These are phyloP conservation scores for Psilocybe subaeruginosa DNA, from an alignment of 768 basidiomycete species.

Conservation along the genomic window DNA sequence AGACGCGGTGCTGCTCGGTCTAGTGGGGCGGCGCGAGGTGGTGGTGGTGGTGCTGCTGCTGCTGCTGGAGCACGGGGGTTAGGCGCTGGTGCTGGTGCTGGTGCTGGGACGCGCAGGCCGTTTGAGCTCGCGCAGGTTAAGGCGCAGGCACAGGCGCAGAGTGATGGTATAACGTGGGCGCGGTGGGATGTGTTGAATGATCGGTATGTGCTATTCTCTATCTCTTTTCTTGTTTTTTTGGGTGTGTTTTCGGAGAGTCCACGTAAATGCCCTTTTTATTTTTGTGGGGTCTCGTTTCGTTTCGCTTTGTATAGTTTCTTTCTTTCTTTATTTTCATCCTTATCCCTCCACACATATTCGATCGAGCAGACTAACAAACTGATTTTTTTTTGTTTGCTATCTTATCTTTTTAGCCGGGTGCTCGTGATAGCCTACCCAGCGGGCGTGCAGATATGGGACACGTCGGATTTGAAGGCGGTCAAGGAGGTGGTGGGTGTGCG, in stretches of 20 bases:
- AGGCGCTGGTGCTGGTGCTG: no score
- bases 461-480: slow-evolving; percentile 46
- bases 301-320: neutral
- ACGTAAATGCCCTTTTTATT: neutral
- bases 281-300: no score
- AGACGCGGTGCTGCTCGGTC: neutral
- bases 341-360: neutral
- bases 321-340: neutral
- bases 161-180: slow-evolving; percentile 46
- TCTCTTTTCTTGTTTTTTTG: no score
- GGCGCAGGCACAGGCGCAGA: neutral
- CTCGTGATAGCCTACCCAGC: neutral
- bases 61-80: no score
- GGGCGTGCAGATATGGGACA: slow-evolving; percentile 63
- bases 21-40: neutral
- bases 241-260: neutral
- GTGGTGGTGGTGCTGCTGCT: no score
- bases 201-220: slow-evolving; percentile 6
- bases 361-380: no score
- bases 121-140: neutral
- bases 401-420: neutral
- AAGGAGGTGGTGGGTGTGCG: slow-evolving; percentile 56
- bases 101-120: neutral
- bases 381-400: no score
- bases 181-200: slow-evolving; percentile 41